These are phyloP conservation scores for Acanthamoeba divionensis DNA, from an alignment of 208 protist species.

Conservation along the genomic window DNA sequence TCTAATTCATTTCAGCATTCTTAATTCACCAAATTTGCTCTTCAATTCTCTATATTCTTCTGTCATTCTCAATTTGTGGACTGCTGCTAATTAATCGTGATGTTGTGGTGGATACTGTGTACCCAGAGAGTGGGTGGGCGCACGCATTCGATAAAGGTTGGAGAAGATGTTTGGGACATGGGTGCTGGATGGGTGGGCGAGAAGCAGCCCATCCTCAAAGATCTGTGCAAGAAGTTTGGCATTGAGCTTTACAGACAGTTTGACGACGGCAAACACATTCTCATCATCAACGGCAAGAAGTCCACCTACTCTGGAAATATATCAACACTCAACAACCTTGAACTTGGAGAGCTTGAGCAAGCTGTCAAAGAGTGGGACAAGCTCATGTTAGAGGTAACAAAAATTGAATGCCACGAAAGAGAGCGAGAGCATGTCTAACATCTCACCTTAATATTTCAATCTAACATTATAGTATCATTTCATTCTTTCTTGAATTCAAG, in stretches of 20 bases:
- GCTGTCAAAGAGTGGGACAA: not conserved
- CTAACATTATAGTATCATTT: too few relatives aligned
- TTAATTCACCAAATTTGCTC: not conserved
- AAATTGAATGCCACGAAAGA: too few relatives aligned
- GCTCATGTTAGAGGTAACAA: constrained; percentile 12
- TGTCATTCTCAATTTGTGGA: too few relatives aligned
- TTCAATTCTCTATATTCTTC: not conserved
- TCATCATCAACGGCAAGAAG: constrained; percentile 13
- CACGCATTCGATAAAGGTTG: not conserved
- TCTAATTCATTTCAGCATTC: constrained; percentile 5
- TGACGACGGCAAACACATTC: constrained; percentile 54
- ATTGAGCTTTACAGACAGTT: constrained; percentile 45
- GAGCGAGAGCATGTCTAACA: too few relatives aligned
- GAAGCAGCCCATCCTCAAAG: not conserved
- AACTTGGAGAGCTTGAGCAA: not conserved
- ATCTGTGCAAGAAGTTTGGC: constrained; percentile 3
- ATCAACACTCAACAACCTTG: not conserved
- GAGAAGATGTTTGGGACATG: constrained; percentile 47
- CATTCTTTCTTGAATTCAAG: too few relatives aligned
- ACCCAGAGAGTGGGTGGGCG: constrained; percentile 54
- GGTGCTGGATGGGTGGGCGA: constrained; percentile 58
- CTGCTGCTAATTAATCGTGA: too few relatives aligned
- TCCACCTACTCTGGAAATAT: constrained; percentile 21
- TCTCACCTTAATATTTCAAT: too few relatives aligned
- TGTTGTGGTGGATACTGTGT: not conserved